Evolutionary conservation across 2,329 filamentous ascomycete genomes (phyloP), one percentile per base, ranked within the genome.

Genomic region (Phialophora macrospora): DNA sequence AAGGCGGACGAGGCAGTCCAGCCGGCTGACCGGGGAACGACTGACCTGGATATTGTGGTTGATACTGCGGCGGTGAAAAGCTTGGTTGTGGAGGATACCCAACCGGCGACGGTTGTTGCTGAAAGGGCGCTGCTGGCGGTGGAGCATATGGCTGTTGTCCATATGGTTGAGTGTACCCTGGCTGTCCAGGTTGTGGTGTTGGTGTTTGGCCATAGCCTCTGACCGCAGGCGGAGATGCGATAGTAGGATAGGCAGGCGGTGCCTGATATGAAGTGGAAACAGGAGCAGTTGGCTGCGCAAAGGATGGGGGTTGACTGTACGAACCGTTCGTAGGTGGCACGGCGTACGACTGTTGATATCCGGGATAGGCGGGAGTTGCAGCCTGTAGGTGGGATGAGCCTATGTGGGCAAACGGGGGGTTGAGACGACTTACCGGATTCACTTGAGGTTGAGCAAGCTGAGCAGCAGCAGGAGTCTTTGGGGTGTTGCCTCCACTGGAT

Each of bases 401-500:
- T 28, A 44, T 41, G 46, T 60, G 34, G 26, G 14, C n/a, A 14
- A 61, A 6, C 7, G 17, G 7, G 38, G 4, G 6, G 38, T 66
- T 54, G 11, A 62, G 30, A 46, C 82, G 82, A 69, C 79, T 81
- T 68, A 85, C 80, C 51, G 77, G 80, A 55, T 83, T 82, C 20
- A 49, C 46, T 56, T 56, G 63, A 30, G 74, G 48, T 30, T 56
- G 61, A 44, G 74, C 30, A 32, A 64, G 86, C 63, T 82, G 81
- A 20, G 82, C 80, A 55, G 78, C 76, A 26, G 79, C 80, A 14
- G 81, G 80, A 44, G 77, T 79, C 64, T 80, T 76, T 8, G 86
- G 85, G 1, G 87, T 87, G 55, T 81, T 84, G 68, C 85, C 86
- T 55, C 85, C 85, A 74, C 82, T 87, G 64, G 81, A 82, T 9